A percentile compares a stretch with the other conserved stretches of the same genome.
Evolutionary conservation across 352 stramenopile species (phyloP).

Genomic region (Globisporangium recalcitrans): DNA sequence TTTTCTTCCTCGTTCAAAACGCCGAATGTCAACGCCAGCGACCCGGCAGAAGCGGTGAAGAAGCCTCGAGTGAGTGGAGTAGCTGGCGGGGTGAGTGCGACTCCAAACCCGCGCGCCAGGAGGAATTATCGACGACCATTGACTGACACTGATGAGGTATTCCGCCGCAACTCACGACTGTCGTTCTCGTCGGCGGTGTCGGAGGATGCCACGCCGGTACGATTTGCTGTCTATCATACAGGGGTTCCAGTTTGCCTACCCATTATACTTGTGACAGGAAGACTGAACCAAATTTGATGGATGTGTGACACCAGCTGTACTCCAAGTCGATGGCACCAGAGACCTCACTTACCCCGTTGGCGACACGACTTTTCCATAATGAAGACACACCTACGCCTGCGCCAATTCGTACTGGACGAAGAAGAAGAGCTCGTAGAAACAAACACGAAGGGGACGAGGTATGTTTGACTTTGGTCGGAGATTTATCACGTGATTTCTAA

Average conservation of each 20-base stretch:
- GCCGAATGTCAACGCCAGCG: slow-evolving; percentile 17
- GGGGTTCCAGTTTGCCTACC: too few species aligned
- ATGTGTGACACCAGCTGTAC: background rate
- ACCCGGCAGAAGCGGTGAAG: slow-evolving; percentile 40
- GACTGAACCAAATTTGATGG: background rate
- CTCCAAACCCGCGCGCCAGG: slow-evolving; percentile 30
- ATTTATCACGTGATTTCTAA: too few species aligned
- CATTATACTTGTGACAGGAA: background rate
- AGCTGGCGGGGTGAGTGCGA: slow-evolving; percentile 17
- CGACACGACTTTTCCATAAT: slow-evolving; percentile 17
- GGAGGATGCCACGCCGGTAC: slow-evolving; percentile 54
- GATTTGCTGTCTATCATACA: too few species aligned
- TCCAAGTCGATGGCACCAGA: background rate
- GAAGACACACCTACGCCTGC: slow-evolving; percentile 10
- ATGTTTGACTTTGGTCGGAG: background rate
- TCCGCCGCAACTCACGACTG: slow-evolving; percentile 39
- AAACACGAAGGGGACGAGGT: slow-evolving; percentile 11
- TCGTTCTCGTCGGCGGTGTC: slow-evolving; percentile 54
- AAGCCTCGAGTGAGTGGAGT: slow-evolving; percentile 41
- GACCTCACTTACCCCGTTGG: slow-evolving; percentile 7
- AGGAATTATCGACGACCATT: slow-evolving; percentile 50
- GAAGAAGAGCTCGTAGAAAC: background rate
- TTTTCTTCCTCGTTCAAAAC: slow-evolving; percentile 30
- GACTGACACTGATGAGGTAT: slow-evolving; percentile 51
- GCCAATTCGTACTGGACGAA: background rate